Evolutionary conservation across 768 basidiomycete species (phyloP).

Genomic region (Tricholoma sp.): DNA sequence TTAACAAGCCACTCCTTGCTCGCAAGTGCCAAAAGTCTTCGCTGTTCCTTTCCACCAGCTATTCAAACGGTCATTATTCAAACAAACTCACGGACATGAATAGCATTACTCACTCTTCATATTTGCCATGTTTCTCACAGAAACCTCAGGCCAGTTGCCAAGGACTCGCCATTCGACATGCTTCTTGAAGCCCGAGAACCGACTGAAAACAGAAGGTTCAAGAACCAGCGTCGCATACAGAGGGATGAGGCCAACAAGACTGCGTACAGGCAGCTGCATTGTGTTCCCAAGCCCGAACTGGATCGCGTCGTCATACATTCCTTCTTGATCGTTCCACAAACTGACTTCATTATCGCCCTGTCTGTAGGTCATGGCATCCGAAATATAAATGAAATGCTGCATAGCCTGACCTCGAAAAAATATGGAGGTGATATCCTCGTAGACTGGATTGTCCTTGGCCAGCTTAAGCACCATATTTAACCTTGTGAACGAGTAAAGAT

Average conservation of each 20-base stretch:
- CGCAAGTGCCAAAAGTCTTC: slow-evolving; percentile 83
- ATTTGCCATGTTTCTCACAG: slow-evolving; percentile 91
- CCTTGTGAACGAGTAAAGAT: slow-evolving; percentile 37
- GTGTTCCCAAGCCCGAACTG: slow-evolving; percentile 76
- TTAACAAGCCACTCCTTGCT: slow-evolving; percentile 85
- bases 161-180: slow-evolving; percentile 99
- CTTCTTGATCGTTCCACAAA: slow-evolving; percentile 95
- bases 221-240: slow-evolving; percentile 93
- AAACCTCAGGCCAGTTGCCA: slow-evolving; percentile 84
- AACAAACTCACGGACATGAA: neutral
- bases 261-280: slow-evolving; percentile 90
- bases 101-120: slow-evolving; percentile 62
- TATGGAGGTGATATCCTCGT: slow-evolving; percentile 99
- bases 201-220: slow-evolving; percentile 83
- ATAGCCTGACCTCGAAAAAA: slow-evolving; percentile 72
- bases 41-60: slow-evolving; percentile 73
- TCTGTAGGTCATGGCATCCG: slow-evolving; percentile 96
- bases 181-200: slow-evolving; percentile 98
- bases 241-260: slow-evolving; percentile 96
- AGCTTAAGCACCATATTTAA: slow-evolving; percentile 95
- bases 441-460: slow-evolving; percentile 95
- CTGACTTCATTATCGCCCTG: slow-evolving; percentile 73
- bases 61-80: slow-evolving; percentile 6
- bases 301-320: slow-evolving; percentile 98
- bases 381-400: slow-evolving; percentile 96